Base-by-base conservation (phyloP, 805 yeast species). In the Candida ulmi region DNA sequence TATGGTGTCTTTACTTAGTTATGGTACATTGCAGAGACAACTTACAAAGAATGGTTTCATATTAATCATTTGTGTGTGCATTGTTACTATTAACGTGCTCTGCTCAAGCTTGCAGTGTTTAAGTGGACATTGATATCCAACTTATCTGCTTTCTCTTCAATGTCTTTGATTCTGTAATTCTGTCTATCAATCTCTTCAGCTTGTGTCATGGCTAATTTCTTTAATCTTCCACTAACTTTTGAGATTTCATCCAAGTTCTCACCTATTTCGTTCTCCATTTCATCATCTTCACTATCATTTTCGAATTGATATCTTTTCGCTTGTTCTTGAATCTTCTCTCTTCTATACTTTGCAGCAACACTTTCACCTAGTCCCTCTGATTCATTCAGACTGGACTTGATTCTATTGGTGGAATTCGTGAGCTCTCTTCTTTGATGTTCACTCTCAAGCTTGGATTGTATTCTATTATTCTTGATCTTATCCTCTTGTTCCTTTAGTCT, bases 251-350 rank as follows among this genome's bases (percentile, higher is more conserved):
- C 90, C 60, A 91, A 67, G 54, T 93, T 93, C 46, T 74, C 65
- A 39, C 88, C 90, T 50, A 88, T 77, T 61, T 90, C 96, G 46
- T 82, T 76, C 57, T 91, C 98, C 76, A 88, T 76, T 50, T 81
- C 93, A 52, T 88, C 95, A 61, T 93, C 98, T 58, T 91, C 97
- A 36, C 80, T 79, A 61, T 91, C 97, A 36, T 83, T 84, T 56
- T 88, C 96, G 51, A 87, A 85, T 52, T 85, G 86, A 62, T 83
- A 88, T 47, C 78, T 66, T 41, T 76, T 66, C 2, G 95, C 83
- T 29, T 78, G 80, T 15, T 68, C 52, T 37, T 62, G 41, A 26
- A 57, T 55, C 36, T 58, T 59, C 31, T 66, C 62, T 33, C 66
- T 61, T 38, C 64, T 62, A 47, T 66, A 67, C 28, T 56, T 56